Evolutionary conservation across 129 eudicot genomes (phyloP).

Genomic region (sunflower (Helianthus annuus)): HanXRQr2.0-SUNRISE NC_035443.2:110974637-110975136

Average conservation of each 20-base stretch:
- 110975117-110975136: background rate
- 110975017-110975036: slow-evolving; percentile 74
- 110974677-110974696: slow-evolving; percentile 32
- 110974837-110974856: slow-evolving; percentile 74
- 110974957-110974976: slow-evolving; percentile 88
- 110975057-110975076: slow-evolving; percentile 39
- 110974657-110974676: background rate
- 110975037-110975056: slow-evolving; percentile 96
- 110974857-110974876: slow-evolving; percentile 86
- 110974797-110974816: slow-evolving; percentile 45
- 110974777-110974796: slow-evolving; percentile 36
- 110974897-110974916: slow-evolving; percentile 77
- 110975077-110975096: background rate
- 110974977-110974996: slow-evolving; percentile 69
- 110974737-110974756: slow-evolving; percentile 38
- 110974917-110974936: slow-evolving; percentile 39
- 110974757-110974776: slow-evolving; percentile 39
- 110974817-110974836: slow-evolving; percentile 44
- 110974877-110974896: slow-evolving; percentile 80
- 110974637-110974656: background rate
- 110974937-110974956: slow-evolving; percentile 52
- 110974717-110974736: slow-evolving; percentile 20
- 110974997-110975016: slow-evolving; percentile 95
- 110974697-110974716: slow-evolving; percentile 30
- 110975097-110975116: background rate